These are phyloP conservation scores for Golubevia sp. DNA, from an alignment of 1,284 basidiomycete genomes.

Conservation along the genomic window DNA sequence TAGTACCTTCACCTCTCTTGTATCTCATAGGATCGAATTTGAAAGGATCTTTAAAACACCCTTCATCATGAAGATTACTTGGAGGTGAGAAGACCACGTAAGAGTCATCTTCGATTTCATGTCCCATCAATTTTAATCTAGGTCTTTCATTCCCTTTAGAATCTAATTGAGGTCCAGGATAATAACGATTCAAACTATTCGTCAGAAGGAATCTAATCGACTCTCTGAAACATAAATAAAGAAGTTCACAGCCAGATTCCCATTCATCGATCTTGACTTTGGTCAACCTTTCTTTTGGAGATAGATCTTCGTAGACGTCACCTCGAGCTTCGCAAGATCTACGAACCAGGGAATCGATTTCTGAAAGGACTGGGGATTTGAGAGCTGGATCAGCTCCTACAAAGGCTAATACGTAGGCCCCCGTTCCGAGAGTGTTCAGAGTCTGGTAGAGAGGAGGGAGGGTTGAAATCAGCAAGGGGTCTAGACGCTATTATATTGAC, in stretches of 20 bases:
- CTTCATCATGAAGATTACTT: slow-evolving; percentile 15
- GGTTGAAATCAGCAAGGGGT: too few relatives aligned
- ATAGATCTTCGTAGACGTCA: slow-evolving; percentile 11
- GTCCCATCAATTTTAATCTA: slow-evolving; percentile 9
- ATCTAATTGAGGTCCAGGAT: slow-evolving; percentile 14
- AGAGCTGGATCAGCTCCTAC: slow-evolving; percentile 9
- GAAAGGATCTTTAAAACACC: slow-evolving; percentile 9
- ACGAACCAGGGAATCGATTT: slow-evolving; percentile 4
- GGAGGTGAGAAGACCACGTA: slow-evolving; percentile 16
- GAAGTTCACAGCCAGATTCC: slow-evolving; percentile 11
- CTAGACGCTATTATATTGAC: too few relatives aligned
- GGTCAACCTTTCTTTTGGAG: slow-evolving; percentile 7
- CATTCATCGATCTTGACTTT: slow-evolving; percentile 13
- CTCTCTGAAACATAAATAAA: slow-evolving; percentile 19
- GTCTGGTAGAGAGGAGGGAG: neutral
- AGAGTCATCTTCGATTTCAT: slow-evolving; percentile 13
- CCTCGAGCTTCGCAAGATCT: slow-evolving; percentile 5
- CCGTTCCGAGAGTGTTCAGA: slow-evolving; percentile 18
- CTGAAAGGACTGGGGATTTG: neutral
- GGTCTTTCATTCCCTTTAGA: slow-evolving; percentile 4
- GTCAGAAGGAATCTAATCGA: slow-evolving; percentile 16
- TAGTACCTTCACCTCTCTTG: slow-evolving; percentile 12
- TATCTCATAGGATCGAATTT: slow-evolving; percentile 13
- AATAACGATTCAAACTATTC: slow-evolving; percentile 17
- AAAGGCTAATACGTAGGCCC: slow-evolving; percentile 15